A percentile compares a stretch with the other conserved stretches of the same genome.
These are phyloP conservation scores for Draba incana DNA, from an alignment of 345 rosid species.

Conservation along the genomic window DNA sequence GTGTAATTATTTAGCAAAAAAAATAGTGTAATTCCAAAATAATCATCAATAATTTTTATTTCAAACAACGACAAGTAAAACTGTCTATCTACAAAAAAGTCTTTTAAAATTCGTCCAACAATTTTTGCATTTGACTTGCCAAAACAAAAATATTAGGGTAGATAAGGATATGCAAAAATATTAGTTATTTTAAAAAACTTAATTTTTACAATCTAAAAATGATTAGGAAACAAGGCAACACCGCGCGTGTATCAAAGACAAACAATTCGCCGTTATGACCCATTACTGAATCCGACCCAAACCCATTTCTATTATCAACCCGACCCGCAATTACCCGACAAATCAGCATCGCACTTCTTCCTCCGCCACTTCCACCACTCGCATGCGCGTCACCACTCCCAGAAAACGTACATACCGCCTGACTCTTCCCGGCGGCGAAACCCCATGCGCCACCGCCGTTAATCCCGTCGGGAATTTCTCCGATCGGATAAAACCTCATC, in stretches of 20 bases:
- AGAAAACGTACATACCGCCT: conserved; percentile 56
- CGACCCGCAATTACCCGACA: conserved; percentile 88
- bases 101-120: too few species aligned
- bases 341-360: conserved; percentile 81
- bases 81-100: too few species aligned
- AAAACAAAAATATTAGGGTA: too few species aligned
- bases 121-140: too few species aligned
- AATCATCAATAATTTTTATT: too few species aligned
- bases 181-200: too few species aligned
- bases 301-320: conserved; percentile 51
- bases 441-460: conserved; percentile 49
- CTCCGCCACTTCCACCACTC: conserved; percentile 75
- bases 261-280: conserved; percentile 72
- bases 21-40: too few species aligned
- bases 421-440: conserved; percentile 46
- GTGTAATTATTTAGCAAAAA: too few species aligned
- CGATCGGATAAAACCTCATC: conserved; percentile 77
- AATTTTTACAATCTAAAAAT: conserved; percentile 65
- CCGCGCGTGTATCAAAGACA: conserved; percentile 80
- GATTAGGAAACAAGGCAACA: conserved; percentile 85
- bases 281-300: conserved; percentile 70
- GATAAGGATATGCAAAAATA: too few species aligned
- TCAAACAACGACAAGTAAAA: too few species aligned
- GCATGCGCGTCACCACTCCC: conserved; percentile 79
- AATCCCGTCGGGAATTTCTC: conserved; percentile 28